These are phyloP conservation scores for Gossypium schwendimanii DNA, from an alignment of 441 rosid genomes.

Conservation along the genomic window DNA sequence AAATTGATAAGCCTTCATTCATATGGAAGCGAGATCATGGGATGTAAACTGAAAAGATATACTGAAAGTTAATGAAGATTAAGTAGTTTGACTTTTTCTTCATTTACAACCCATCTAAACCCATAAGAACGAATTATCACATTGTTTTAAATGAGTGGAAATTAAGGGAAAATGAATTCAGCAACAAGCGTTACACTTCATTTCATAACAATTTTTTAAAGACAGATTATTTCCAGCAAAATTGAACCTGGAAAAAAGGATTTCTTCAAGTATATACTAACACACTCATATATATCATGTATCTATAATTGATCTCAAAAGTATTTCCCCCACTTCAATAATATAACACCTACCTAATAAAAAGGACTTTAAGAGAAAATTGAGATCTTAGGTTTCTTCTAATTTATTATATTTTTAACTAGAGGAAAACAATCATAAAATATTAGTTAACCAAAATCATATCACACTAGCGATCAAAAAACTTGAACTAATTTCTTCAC, in stretches of 20 bases:
- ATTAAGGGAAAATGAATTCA: background rate
- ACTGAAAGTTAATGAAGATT: background rate
- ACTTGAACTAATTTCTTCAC: background rate
- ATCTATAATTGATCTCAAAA: background rate
- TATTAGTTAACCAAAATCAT: background rate
- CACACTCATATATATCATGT: background rate
- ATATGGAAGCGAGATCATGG: background rate
- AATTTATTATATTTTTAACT: background rate
- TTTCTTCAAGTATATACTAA: background rate
- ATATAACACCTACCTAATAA: background rate
- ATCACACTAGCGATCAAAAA: background rate
- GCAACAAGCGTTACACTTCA: background rate
- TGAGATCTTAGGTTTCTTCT: background rate
- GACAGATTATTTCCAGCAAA: background rate
- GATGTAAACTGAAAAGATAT: background rate
- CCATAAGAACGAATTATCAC: background rate
- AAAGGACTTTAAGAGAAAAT: background rate
- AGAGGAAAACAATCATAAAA: background rate
- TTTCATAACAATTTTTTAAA: background rate
- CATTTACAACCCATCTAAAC: background rate
- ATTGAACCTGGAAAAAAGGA: background rate
- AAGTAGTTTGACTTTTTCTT: background rate
- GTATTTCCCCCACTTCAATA: background rate
- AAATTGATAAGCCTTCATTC: background rate
- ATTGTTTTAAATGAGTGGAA: conserved; percentile 1